phyloP scores from a whole-genome alignment of 441 rosid species.

The Jatropha podagrica region DNA sequence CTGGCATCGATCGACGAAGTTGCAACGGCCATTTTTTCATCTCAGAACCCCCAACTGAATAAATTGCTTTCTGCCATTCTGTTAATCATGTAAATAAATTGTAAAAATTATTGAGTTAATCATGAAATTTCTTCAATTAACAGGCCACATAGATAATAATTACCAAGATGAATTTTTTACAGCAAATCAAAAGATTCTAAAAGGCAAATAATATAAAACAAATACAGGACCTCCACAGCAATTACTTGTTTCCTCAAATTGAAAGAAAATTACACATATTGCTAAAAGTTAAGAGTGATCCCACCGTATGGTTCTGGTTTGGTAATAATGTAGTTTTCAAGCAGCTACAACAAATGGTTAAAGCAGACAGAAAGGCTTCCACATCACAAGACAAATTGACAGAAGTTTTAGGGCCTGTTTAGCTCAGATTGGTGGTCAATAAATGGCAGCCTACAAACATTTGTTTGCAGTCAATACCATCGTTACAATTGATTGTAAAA shows the following conservation, averaged over 20 bases:
- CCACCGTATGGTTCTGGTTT: neutral
- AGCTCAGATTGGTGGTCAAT: too few species aligned
- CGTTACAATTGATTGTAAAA: too few species aligned
- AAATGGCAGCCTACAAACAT: too few species aligned
- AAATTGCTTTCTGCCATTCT: constrained; percentile 99
- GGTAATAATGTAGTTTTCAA: neutral
- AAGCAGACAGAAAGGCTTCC: neutral
- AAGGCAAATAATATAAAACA: constrained; percentile 10
- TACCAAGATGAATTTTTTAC: neutral
- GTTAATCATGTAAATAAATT: constrained; percentile 26
- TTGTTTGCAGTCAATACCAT: too few species aligned
- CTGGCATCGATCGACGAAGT: constrained; percentile 80
- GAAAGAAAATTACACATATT: constrained; percentile 2
- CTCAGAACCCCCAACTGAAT: constrained; percentile 91
- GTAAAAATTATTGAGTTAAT: neutral
- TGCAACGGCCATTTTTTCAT: constrained; percentile 96
- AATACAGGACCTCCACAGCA: neutral
- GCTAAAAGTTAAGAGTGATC: neutral
- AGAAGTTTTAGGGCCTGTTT: neutral
- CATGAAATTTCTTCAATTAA: neutral
- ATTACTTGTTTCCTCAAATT: neutral
- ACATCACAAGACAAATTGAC: constrained; percentile 2
- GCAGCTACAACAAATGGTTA: neutral
- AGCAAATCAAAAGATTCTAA: neutral
- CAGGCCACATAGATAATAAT: neutral